Conservation (phyloP, 164 flowering plant species). For the Vitis labrusca region DNA sequence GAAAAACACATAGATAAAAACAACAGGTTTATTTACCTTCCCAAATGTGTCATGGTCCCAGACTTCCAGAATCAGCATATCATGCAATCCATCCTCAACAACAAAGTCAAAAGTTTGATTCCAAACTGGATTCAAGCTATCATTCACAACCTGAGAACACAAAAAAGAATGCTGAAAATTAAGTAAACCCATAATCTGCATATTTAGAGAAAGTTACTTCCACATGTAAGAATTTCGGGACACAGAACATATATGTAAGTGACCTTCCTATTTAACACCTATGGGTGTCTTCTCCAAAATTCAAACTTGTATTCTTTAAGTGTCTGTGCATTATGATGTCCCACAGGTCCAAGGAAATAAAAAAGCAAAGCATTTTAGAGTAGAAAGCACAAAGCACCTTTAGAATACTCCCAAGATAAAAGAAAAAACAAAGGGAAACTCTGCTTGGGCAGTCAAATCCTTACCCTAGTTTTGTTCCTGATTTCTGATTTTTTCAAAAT, state of each 20-base stretch:
- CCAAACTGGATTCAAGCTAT: constrained; percentile 89
- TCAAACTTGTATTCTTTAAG: no score
- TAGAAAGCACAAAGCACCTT: no score
- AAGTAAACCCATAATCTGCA: neutral
- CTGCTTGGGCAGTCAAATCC: neutral
- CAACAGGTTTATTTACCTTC: constrained; percentile 50
- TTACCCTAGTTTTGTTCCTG: constrained; percentile 84
- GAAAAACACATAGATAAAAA: neutral
- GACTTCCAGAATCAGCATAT: constrained; percentile 84
- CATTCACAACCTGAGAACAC: constrained; percentile 76
- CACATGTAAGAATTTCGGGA: neutral
- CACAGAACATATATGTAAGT: neutral
- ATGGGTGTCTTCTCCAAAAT: no score
- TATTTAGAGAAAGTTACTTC: neutral
- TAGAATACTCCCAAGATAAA: neutral
- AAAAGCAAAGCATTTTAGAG: neutral
- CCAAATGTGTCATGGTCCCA: constrained; percentile 99
- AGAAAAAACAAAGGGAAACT: neutral
- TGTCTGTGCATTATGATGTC: no score
- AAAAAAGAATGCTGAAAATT: constrained; percentile 4
- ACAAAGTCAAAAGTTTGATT: constrained; percentile 99
- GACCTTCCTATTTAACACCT: no score
- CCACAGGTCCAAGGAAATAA: neutral
- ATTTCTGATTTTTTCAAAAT: constrained; percentile 74
- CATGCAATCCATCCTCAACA: constrained; percentile 96